A percentile compares a stretch with the other conserved stretches of the same genome.
These are phyloP conservation scores for Hygrocybe punicea DNA, from an alignment of 768 basidiomycete species.

Conservation along the genomic window DNA sequence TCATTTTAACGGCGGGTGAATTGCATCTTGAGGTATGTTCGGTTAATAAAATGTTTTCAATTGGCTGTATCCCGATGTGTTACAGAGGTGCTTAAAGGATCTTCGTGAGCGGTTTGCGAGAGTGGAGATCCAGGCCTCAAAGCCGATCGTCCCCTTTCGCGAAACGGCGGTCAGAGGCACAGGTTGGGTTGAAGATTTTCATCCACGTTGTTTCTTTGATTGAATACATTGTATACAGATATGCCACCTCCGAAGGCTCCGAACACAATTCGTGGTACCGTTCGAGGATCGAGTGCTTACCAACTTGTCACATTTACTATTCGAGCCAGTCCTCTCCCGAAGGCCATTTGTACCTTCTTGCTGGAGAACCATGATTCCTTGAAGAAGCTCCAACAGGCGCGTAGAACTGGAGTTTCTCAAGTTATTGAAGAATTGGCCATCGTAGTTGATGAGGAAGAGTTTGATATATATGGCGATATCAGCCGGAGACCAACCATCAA, in stretches of 20 bases:
- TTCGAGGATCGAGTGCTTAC: conserved; percentile 64
- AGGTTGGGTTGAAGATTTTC: conserved; percentile 48
- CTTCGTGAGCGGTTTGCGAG: conserved; percentile 92
- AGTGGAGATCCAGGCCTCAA: conserved; percentile 88
- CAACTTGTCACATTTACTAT: conserved; percentile 78
- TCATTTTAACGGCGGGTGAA: conserved; percentile 94
- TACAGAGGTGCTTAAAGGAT: conserved; percentile 90
- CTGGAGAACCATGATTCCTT: conserved; percentile 65
- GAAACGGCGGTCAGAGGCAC: conserved; percentile 84
- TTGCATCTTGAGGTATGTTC: conserved; percentile 82
- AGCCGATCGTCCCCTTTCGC: conserved; percentile 96
- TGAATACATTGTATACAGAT: conserved; percentile 44
- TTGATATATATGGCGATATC: conserved; percentile 55
- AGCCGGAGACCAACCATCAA: conserved; percentile 59
- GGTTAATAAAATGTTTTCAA: not conserved
- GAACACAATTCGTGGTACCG: conserved; percentile 71
- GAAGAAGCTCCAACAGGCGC: conserved; percentile 54
- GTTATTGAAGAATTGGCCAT: conserved; percentile 33
- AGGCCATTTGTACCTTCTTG: conserved; percentile 69
- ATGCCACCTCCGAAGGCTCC: conserved; percentile 81
- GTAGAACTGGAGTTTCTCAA: conserved; percentile 30
- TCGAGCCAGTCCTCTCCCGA: conserved; percentile 77
- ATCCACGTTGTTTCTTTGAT: not conserved
- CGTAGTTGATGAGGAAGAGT: conserved; percentile 39
- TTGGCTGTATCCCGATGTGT: not conserved